phyloP scores from a whole-genome alignment of 2,329 filamentous ascomycete genomes.

The Emergomyces pasteurianus region DNA sequence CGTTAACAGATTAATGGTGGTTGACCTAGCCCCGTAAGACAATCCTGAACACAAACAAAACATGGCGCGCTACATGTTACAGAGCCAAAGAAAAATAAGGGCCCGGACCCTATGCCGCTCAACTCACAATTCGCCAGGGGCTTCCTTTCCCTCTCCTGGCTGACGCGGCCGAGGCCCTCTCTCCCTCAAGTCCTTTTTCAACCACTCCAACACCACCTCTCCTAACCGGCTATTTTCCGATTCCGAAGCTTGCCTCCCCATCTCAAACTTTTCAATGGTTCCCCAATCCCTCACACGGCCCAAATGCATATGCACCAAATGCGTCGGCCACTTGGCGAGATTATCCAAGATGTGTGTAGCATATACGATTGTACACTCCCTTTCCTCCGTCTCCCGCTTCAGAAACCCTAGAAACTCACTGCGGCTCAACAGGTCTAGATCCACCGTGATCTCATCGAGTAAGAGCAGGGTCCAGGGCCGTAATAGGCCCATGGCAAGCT shows the following conservation, averaged over 20 bases:
- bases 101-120: slow-evolving; percentile 2
- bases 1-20: not conserved
- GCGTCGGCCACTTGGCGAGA: slow-evolving; percentile 84
- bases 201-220: slow-evolving; percentile 77
- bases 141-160: slow-evolving; percentile 30
- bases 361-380: slow-evolving; percentile 87
- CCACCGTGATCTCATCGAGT: slow-evolving; percentile 93
- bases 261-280: slow-evolving; percentile 55
- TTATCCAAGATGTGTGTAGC: slow-evolving; percentile 97
- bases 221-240: slow-evolving; percentile 73
- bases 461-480: slow-evolving; percentile 84
- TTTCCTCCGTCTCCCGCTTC: slow-evolving; percentile 69
- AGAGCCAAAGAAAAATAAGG: slow-evolving; percentile 13
- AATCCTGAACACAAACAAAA: not conserved
- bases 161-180: slow-evolving; percentile 62
- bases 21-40: not conserved
- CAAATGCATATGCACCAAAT: slow-evolving; percentile 90
- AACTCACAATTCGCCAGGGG: slow-evolving; percentile 2
- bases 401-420: slow-evolving; percentile 78
- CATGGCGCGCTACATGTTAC: slow-evolving; percentile 3
- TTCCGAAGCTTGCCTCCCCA: slow-evolving; percentile 38
- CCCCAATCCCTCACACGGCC: slow-evolving; percentile 84
- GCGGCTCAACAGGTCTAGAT: slow-evolving; percentile 77
- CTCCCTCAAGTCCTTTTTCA: slow-evolving; percentile 65
- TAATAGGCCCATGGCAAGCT: slow-evolving; percentile 89